Evolutionary conservation across 257 asterid genomes (phyloP).

Genomic region (Petunia axillaris): DNA sequence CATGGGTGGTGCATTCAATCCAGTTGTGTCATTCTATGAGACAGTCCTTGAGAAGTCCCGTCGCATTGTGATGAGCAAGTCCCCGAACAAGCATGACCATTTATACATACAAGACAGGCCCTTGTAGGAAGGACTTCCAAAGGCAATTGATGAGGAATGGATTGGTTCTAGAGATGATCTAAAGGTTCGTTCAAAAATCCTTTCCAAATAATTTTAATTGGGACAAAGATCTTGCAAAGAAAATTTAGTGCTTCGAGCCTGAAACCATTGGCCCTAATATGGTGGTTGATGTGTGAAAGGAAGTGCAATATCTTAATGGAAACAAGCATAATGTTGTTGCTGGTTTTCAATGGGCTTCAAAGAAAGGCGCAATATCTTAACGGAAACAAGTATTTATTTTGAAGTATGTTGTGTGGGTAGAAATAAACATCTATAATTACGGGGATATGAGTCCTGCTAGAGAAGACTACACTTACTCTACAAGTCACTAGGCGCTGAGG

Average conservation of each 20-base stretch:
- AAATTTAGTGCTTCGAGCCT: constrained; percentile 62
- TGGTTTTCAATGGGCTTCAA: constrained; percentile 53
- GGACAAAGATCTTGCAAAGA: constrained; percentile 63
- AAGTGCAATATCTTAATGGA: constrained; percentile 59
- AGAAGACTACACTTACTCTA: no score
- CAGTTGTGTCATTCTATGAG: constrained; percentile 60
- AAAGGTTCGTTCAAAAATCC: constrained; percentile 51
- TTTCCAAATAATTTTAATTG: constrained; percentile 51
- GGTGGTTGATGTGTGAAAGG: constrained; percentile 69
- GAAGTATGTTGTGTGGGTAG: constrained; percentile 22
- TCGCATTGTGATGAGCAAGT: constrained; percentile 56
- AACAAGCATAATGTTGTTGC: constrained; percentile 57
- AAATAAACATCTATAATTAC: no score
- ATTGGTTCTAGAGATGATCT: constrained; percentile 63
- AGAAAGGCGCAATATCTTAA: constrained; percentile 46
- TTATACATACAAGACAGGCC: constrained; percentile 61
- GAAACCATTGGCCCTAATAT: constrained; percentile 54
- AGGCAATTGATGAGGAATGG: constrained; percentile 58
- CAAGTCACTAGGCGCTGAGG: no score
- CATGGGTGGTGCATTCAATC: constrained; percentile 66
- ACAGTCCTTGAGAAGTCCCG: constrained; percentile 56
- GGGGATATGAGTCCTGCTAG: no score
- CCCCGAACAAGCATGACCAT: constrained; percentile 60
- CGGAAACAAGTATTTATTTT: constrained; percentile 47
- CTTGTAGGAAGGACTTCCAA: constrained; percentile 55